A percentile compares a stretch with the other conserved stretches of the same genome.
Evolutionary conservation across 108 stramenopile genomes (phyloP).

Genomic region (Nannochloropsis oceanica): DNA sequence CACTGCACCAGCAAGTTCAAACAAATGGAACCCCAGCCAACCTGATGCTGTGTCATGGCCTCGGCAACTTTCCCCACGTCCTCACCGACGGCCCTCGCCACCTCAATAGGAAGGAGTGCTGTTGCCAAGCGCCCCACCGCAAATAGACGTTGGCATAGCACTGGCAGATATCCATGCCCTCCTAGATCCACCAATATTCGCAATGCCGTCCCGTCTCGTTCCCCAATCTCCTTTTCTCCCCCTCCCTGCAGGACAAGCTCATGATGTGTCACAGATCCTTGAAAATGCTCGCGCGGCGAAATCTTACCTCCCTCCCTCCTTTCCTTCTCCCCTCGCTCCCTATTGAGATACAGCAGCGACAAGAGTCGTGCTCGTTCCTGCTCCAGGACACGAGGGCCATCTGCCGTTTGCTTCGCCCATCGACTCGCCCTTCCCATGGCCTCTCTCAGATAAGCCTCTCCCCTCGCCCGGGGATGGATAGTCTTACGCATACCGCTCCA

Average conservation of each 20-base stretch:
- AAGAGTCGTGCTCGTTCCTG: not conserved
- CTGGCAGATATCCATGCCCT: not conserved
- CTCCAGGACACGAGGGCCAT: not conserved
- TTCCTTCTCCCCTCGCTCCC: not conserved
- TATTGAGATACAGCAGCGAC: not conserved
- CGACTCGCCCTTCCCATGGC: not conserved
- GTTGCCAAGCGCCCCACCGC: not conserved
- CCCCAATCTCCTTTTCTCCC: not conserved
- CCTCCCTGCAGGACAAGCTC: not conserved
- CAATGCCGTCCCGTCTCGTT: not conserved
- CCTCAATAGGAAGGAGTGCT: not conserved
- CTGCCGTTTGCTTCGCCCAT: not conserved
- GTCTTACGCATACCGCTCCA: not conserved
- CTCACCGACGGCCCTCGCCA: not conserved
- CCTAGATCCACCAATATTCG: not conserved
- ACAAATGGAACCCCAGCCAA: not conserved
- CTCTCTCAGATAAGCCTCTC: not conserved
- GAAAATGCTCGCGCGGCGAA: not conserved
- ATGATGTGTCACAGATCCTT: not conserved
- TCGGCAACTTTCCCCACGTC: not conserved
- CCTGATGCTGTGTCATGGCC: not conserved
- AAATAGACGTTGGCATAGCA: not conserved
- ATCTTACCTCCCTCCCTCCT: not conserved
- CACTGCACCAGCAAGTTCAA: not conserved
- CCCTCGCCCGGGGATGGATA: not conserved